Evolutionary conservation across 306 rosid genomes (phyloP).

Genomic region (Begonia peltatifolia): DNA sequence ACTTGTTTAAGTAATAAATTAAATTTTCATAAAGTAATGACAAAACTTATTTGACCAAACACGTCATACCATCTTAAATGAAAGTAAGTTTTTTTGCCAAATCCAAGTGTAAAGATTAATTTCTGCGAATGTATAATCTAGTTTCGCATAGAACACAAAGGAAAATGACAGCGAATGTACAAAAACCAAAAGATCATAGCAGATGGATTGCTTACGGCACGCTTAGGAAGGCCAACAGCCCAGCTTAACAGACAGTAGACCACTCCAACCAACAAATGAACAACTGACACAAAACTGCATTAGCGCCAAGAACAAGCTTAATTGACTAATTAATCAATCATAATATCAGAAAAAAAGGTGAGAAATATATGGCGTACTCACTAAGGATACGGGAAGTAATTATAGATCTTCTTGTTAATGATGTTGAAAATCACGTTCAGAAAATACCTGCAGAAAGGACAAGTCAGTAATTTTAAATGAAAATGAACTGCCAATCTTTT

Average conservation of each 20-base stretch:
- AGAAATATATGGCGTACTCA: constrained; percentile 3
- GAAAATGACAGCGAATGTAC: too few relatives aligned
- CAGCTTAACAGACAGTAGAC: constrained; percentile 40
- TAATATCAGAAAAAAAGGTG: too few relatives aligned
- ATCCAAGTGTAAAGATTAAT: too few relatives aligned
- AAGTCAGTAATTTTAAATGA: background rate
- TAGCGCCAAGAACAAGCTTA: background rate
- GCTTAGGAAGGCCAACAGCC: constrained; percentile 48
- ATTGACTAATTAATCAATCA: background rate
- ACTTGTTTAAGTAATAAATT: too few relatives aligned
- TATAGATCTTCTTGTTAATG: constrained; percentile 39
- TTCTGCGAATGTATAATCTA: too few relatives aligned
- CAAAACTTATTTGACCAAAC: too few relatives aligned
- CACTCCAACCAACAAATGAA: constrained; percentile 37
- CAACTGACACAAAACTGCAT: constrained; percentile 41
- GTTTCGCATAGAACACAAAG: too few relatives aligned
- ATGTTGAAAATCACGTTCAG: constrained; percentile 49
- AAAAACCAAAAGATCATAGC: too few relatives aligned
- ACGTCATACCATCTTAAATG: too few relatives aligned
- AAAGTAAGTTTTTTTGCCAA: too few relatives aligned
- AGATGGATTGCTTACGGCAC: constrained; percentile 28
- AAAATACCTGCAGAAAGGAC: constrained; percentile 26
- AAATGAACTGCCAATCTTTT: background rate
- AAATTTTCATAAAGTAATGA: too few relatives aligned
- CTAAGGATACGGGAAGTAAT: constrained; percentile 48